Conservation (phyloP, 2,329 filamentous ascomycete genomes). For the Chaetomiaceae sp. region DNA sequence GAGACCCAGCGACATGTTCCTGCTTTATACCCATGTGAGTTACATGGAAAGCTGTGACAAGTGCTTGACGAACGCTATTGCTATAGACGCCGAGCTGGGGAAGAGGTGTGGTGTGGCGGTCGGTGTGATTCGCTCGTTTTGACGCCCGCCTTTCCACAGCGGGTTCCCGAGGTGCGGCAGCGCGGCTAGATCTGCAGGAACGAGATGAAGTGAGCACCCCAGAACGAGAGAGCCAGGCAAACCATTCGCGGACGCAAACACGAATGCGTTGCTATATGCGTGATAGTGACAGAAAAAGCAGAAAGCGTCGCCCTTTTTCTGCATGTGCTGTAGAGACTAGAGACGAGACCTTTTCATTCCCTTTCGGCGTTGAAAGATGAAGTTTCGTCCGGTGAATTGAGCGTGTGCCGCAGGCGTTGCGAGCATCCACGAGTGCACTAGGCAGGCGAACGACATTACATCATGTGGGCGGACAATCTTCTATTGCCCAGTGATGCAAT, state of each 20-base stretch:
- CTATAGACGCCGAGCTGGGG: not conserved
- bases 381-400: not conserved
- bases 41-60: not conserved
- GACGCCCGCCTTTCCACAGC: not conserved
- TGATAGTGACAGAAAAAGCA: conserved; percentile 1
- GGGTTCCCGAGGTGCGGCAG: not conserved
- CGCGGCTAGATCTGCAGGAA: conserved; percentile 5
- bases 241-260: conserved; percentile 3
- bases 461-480: not conserved
- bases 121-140: conserved; percentile 2
- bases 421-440: not conserved
- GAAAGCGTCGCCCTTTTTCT: conserved; percentile 5
- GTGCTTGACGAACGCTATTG: not conserved
- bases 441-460: not conserved
- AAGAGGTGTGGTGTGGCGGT: conserved; percentile 1
- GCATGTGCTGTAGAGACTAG: not conserved
- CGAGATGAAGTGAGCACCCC: not conserved
- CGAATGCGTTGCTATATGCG: conserved; percentile 2
- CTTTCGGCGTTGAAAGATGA: not conserved
- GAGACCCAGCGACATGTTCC: conserved; percentile 5
- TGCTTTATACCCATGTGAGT: conserved; percentile 2
- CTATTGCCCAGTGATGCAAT: not conserved
- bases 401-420: not conserved
- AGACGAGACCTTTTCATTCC: not conserved
- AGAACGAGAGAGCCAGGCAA: conserved; percentile 1